These are phyloP conservation scores for Hyphopichia burtonii DNA, from an alignment of 1,139 yeast genomes.

Conservation along the genomic window DNA sequence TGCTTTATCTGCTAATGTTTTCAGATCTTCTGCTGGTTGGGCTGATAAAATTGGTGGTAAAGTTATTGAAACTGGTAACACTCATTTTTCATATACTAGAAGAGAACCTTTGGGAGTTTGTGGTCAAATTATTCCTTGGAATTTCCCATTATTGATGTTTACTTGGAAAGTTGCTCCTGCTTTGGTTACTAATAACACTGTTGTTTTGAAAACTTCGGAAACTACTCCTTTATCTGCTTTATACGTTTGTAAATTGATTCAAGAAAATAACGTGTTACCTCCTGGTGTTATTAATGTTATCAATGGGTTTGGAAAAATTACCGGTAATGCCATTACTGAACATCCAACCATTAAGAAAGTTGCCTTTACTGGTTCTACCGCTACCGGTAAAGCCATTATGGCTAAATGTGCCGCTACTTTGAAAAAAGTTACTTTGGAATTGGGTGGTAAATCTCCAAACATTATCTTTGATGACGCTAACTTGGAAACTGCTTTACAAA, in stretches of 20 bases:
- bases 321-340: constrained; percentile 70
- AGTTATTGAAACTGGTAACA: constrained; percentile 59
- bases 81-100: constrained; percentile 58
- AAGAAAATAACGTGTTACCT: constrained; percentile 70
- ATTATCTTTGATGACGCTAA: constrained; percentile 76
- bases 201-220: constrained; percentile 80
- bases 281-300: constrained; percentile 75
- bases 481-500: constrained; percentile 58
- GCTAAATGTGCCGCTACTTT: constrained; percentile 65
- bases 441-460: constrained; percentile 87
- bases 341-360: constrained; percentile 73
- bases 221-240: constrained; percentile 81
- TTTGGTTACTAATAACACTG: constrained; percentile 76
- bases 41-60: constrained; percentile 77
- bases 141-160: constrained; percentile 82
- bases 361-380: constrained; percentile 86
- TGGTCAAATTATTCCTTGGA: constrained; percentile 87
- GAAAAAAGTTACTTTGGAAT: constrained; percentile 79
- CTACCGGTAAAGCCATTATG: constrained; percentile 76
- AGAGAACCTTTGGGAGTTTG: constrained; percentile 76
- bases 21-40: constrained; percentile 81
- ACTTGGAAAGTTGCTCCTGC: constrained; percentile 89
- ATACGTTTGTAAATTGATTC: constrained; percentile 55
- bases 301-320: constrained; percentile 75
- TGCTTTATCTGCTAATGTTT: constrained; percentile 56